Evolutionary conservation across 768 basidiomycete species (phyloP).

Genomic region (Heimioporus sp.): DNA sequence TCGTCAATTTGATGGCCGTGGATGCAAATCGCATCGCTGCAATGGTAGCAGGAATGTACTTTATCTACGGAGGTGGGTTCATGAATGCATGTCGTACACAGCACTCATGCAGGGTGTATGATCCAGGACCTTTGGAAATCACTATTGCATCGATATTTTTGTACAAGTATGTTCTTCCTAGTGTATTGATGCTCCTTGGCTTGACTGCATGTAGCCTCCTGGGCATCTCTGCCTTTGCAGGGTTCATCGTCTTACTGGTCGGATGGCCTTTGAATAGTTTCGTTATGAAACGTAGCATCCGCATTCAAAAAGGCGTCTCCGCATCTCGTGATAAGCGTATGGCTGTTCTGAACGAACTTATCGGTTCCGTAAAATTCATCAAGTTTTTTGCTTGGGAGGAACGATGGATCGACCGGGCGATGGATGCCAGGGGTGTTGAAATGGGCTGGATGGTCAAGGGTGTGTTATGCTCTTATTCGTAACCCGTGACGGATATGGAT

Average conservation of each 20-base stretch:
- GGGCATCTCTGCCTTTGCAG: constrained; percentile 46
- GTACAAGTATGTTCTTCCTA: constrained; percentile 53
- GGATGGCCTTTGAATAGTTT: constrained; percentile 41
- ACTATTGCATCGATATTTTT: constrained; percentile 70
- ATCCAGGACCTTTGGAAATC: constrained; percentile 71
- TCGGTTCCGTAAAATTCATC: constrained; percentile 40
- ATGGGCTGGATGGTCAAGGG: constrained; percentile 77
- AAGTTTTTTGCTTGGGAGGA: constrained; percentile 45
- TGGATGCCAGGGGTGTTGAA: constrained; percentile 60
- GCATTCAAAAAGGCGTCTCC: constrained; percentile 33
- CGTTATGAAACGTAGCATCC: constrained; percentile 37
- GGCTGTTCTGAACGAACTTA: constrained; percentile 43
- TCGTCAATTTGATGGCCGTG: constrained; percentile 85
- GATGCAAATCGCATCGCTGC: constrained; percentile 65
- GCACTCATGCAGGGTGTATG: neutral
- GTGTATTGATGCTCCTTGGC: constrained; percentile 15
- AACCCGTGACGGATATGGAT: neutral
- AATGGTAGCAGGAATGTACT: constrained; percentile 56
- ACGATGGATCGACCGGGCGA: constrained; percentile 41
- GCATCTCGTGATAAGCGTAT: constrained; percentile 43
- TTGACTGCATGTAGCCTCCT: constrained; percentile 53
- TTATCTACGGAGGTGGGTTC: constrained; percentile 60
- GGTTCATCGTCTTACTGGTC: constrained; percentile 39
- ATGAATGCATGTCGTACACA: too few relatives aligned
- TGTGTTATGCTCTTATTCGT: constrained; percentile 23